Conservation (phyloP, 257 asterid genomes). For the Datura wrightii region DNA sequence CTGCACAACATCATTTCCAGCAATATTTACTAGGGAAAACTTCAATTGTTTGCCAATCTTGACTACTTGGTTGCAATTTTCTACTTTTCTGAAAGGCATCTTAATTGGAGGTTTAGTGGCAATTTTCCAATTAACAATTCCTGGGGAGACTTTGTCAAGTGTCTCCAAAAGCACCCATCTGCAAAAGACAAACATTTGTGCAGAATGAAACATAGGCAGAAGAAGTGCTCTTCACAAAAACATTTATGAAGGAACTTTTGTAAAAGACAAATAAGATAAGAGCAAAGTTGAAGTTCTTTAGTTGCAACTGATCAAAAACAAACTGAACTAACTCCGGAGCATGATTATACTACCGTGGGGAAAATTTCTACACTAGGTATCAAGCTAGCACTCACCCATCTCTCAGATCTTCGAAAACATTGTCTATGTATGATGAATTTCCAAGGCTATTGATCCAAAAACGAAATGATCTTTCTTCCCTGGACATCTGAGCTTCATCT, state of each 20-base stretch:
- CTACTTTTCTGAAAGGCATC: slow-evolving; percentile 96
- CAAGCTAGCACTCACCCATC: slow-evolving; percentile 56
- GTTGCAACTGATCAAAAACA: slow-evolving; percentile 1
- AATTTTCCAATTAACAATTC: slow-evolving; percentile 90
- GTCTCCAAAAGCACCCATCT: slow-evolving; percentile 93
- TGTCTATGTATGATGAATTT: slow-evolving; percentile 65
- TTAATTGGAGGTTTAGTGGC: slow-evolving; percentile 94
- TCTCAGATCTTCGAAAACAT: slow-evolving; percentile 85
- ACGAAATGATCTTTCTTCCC: slow-evolving; percentile 95
- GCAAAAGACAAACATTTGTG: slow-evolving; percentile 36
- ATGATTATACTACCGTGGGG: slow-evolving; percentile 2
- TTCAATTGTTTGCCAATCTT: slow-evolving; percentile 89
- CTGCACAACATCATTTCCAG: slow-evolving; percentile 94
- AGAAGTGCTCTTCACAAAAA: slow-evolving; percentile 20
- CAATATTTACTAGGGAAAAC: slow-evolving; percentile 89
- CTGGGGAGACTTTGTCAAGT: slow-evolving; percentile 91
- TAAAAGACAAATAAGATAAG: slow-evolving; percentile 6
- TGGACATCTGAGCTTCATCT: slow-evolving; percentile 87
- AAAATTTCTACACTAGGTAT: background rate
- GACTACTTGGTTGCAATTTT: slow-evolving; percentile 96
- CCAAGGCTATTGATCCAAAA: slow-evolving; percentile 98
- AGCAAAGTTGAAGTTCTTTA: background rate
- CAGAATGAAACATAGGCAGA: slow-evolving; percentile 15
- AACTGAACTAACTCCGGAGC: background rate
- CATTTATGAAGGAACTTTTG: background rate